Base-by-base conservation (phyloP, 1,284 basidiomycete species). In the Trametes versicolor region DNA sequence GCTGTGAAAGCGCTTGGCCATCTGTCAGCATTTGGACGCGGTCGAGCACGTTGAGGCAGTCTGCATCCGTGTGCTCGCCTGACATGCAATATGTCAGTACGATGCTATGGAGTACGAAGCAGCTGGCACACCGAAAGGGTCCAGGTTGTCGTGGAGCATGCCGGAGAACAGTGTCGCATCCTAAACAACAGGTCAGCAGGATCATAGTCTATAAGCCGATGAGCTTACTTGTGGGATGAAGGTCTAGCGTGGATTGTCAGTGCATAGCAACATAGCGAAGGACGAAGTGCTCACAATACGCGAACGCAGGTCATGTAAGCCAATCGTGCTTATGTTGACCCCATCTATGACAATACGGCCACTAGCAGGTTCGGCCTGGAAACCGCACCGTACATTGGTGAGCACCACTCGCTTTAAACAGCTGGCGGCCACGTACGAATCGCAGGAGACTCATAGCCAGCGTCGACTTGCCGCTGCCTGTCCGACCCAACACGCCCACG, bases 271-370 rank as follows among this genome's bases (percentile, higher is more conserved):
- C 19, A 23, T 3, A 10, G 25, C 53, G 13, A 13, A 37, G 10
- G 21, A 27, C 27, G 29, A 34, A 27, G 41, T 6, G 78, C 87
- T 74, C 73, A 90, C 90, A 72, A 95, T 75, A 56, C 90, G 83
- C n/a, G 90, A 90, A 36, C 95, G 86, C 60, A 98, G 76, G 76
- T 97, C 95, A 73, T 94, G 86, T 27, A 97, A 80, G 0, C 96
- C 96, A 66, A 99, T 96, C 6, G 81, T 89, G 0, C 92, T 90
- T 62, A 98, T 94, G 76, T 98, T 95, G 69, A 98, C 89, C 0
- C 95, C 95, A 70, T 97, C 95, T 48, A 98, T 89, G 58, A 91
- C 59, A 66, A 98, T 96, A 53, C 82, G 85, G 0, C 97, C 97
- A 12, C 81, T 79, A 1, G 86, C 82, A 0, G 96, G 95, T 72